A percentile compares a stretch with the other conserved stretches of the same genome.
These are phyloP conservation scores for Vigna unguiculata DNA, from an alignment of 306 rosid species.

Conservation along the genomic window DNA sequence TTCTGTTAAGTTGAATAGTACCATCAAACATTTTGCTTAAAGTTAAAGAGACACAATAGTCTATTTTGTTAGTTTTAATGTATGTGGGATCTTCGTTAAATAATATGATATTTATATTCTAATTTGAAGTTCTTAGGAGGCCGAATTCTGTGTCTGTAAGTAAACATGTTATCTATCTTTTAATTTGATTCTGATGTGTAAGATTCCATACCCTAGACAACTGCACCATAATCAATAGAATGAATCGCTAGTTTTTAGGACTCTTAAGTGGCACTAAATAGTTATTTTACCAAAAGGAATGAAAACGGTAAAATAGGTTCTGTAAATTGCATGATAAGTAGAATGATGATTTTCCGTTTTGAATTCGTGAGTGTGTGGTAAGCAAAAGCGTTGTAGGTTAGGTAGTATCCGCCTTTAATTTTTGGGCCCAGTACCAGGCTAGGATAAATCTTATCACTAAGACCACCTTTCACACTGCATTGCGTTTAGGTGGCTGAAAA, in stretches of 20 bases:
- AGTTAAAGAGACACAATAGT: not conserved
- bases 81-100: too few species aligned
- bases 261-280: too few species aligned
- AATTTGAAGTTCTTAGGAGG: too few species aligned
- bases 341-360: not conserved
- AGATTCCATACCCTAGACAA: not conserved
- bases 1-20: not conserved
- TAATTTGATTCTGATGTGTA: not conserved
- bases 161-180: not conserved
- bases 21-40: not conserved
- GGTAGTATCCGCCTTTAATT: not conserved
- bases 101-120: too few species aligned
- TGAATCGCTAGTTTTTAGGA: not conserved
- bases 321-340: too few species aligned
- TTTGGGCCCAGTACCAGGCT: not conserved
- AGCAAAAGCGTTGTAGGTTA: not conserved
- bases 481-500: not conserved
- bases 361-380: not conserved
- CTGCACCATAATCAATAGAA: not conserved
- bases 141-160: too few species aligned
- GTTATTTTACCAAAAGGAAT: too few species aligned
- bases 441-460: conserved; percentile 5
- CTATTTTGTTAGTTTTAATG: conserved; percentile 4
- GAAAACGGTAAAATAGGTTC: too few species aligned
- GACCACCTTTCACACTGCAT: not conserved